Conservation (phyloP, 208 protist genomes). For the Angomonas desouzai region DNA sequence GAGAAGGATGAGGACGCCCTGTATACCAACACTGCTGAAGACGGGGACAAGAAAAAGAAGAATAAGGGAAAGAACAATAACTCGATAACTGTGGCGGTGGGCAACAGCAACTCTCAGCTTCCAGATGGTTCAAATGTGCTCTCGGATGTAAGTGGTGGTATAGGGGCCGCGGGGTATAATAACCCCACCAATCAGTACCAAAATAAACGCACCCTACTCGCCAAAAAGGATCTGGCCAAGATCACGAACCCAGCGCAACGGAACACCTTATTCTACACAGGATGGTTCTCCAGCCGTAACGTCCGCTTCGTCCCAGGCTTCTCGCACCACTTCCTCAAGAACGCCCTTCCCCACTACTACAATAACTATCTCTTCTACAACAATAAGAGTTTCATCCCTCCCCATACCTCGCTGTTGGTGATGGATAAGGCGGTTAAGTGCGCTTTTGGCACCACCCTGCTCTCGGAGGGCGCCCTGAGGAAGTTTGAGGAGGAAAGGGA, state of each 20-base stretch:
- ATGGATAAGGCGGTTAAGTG: not conserved
- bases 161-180: not conserved
- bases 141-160: not conserved
- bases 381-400: not conserved
- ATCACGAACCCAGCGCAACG: conserved; percentile 10
- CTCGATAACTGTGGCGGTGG: not conserved
- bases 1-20: not conserved
- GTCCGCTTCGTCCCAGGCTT: conserved; percentile 1
- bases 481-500: not conserved
- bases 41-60: not conserved
- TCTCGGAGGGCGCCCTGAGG: not conserved
- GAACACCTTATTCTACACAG: conserved; percentile 16
- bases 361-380: conserved; percentile 9
- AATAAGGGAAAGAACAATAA: not conserved
- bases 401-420: not conserved
- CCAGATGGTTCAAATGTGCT: not conserved
- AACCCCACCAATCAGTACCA: not conserved
- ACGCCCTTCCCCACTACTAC: conserved; percentile 1
- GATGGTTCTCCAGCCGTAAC: conserved; percentile 13
- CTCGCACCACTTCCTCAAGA: conserved; percentile 5
- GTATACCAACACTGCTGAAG: not conserved
- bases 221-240: conserved; percentile 7
- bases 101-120: not conserved
- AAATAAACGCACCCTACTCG: not conserved
- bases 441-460: not conserved